Percentiles rank a stretch among this genome's conserved stretches.
Conservation (phyloP, 2,329 filamentous ascomycete genomes). For the Colletotrichum spaethianum region DNA sequence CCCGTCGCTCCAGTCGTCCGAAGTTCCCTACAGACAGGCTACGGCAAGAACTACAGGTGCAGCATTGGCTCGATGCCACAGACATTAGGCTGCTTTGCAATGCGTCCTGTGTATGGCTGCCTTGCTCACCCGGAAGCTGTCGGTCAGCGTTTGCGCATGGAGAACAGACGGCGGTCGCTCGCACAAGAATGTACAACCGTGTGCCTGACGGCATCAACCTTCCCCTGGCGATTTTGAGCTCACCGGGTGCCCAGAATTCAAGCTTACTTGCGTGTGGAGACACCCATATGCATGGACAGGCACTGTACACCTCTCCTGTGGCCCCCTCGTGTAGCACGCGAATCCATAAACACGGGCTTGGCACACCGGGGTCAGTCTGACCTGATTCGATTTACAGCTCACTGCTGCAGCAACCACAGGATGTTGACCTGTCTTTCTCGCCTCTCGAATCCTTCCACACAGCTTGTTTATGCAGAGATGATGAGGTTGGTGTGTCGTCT, state of each 20-base stretch:
- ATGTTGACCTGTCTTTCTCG: slow-evolving; percentile 12
- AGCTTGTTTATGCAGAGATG: slow-evolving; percentile 15
- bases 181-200: slow-evolving; percentile 9
- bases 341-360: slow-evolving; percentile 39
- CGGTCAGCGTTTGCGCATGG: slow-evolving; percentile 25
- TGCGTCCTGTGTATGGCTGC: slow-evolving; percentile 1
- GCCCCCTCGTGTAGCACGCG: slow-evolving; percentile 27
- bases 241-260: slow-evolving; percentile 33
- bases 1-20: slow-evolving; percentile 26
- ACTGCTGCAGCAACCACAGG: slow-evolving; percentile 31
- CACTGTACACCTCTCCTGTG: slow-evolving; percentile 18
- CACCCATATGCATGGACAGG: slow-evolving; percentile 24
- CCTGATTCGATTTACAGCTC: slow-evolving; percentile 35
- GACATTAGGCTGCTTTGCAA: slow-evolving; percentile 25
- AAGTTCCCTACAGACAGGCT: slow-evolving; percentile 10
- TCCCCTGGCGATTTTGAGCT: slow-evolving; percentile 7
- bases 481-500: slow-evolving; percentile 14
- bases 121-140: slow-evolving; percentile 21
- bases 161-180: slow-evolving; percentile 9
- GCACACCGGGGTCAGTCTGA: slow-evolving; percentile 34
- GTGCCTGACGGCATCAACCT: slow-evolving; percentile 24
- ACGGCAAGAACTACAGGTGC: slow-evolving; percentile 22
- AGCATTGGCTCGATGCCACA: slow-evolving; percentile 25
- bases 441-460: slow-evolving; percentile 15
- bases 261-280: slow-evolving; percentile 39